Conservation (phyloP, 805 yeast genomes). For the Suhomyces sp. region DNA sequence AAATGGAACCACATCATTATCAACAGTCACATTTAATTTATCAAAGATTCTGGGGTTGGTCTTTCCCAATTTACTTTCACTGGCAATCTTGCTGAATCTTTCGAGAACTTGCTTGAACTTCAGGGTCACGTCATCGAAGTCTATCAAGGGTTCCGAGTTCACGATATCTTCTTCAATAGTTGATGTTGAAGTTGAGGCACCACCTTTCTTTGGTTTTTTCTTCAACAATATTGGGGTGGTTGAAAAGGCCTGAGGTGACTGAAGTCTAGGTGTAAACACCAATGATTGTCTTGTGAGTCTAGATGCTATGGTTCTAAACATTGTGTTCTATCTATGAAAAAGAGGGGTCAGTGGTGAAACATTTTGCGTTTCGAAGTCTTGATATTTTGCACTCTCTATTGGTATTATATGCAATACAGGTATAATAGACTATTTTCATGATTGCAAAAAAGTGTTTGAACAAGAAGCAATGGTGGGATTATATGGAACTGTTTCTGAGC, state of each 20-base stretch:
- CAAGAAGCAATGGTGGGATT: no score
- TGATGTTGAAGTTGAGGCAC: neutral
- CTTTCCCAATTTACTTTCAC: conserved; percentile 67
- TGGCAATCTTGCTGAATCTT: conserved; percentile 52
- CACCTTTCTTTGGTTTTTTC: conserved; percentile 3
- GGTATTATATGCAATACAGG: no score
- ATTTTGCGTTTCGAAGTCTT: no score
- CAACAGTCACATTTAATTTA: conserved; percentile 49
- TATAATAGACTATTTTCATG: no score
- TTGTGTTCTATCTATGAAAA: no score
- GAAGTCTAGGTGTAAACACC: no score
- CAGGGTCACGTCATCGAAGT: conserved; percentile 38
- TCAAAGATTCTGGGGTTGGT: conserved; percentile 69
- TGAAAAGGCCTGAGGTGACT: conserved; percentile 1
- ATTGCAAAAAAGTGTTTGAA: no score
- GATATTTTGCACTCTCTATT: no score
- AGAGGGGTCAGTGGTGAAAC: no score
- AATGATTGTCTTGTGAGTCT: no score
- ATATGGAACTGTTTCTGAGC: no score
- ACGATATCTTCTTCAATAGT: conserved; percentile 13
- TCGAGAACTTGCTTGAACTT: conserved; percentile 51
- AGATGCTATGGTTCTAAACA: no score
- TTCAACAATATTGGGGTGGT: conserved; percentile 1
- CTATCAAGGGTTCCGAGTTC: conserved; percentile 18
- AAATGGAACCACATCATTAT: conserved; percentile 48